phyloP scores from a whole-genome alignment of 495 filamentous ascomycete species.

The Astrothelium macrocarpum region DNA sequence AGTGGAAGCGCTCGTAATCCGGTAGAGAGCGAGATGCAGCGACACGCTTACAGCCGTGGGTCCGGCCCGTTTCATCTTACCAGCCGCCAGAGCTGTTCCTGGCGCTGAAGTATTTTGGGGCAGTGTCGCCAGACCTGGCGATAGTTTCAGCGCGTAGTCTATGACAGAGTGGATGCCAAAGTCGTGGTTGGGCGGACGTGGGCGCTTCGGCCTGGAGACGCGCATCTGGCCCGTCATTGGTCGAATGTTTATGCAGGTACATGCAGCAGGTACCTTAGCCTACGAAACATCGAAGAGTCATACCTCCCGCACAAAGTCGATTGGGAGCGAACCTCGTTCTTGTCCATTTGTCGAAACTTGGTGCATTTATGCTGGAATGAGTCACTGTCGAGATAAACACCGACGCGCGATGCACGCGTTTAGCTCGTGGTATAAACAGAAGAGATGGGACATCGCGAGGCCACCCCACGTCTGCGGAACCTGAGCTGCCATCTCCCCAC shows the following conservation, averaged over 20 bases:
- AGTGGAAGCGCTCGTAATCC: neutral
- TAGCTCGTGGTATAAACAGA: neutral
- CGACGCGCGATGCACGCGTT: constrained; percentile 1
- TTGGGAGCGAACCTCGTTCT: neutral
- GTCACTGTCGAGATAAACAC: neutral
- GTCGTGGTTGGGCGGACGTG: neutral
- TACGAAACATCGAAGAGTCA: neutral
- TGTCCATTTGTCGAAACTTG: neutral
- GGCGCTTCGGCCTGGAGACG: neutral
- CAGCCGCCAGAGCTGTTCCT: neutral
- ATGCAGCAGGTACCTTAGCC: constrained; percentile 3
- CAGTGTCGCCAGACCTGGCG: neutral
- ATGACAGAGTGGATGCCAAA: neutral
- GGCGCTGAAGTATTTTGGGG: constrained; percentile 7
- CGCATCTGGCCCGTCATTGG: neutral
- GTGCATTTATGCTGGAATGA: neutral
- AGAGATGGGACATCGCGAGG: neutral
- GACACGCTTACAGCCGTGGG: neutral
- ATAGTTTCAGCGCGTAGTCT: constrained; percentile 6
- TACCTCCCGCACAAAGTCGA: constrained; percentile 1
- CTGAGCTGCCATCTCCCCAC: neutral
- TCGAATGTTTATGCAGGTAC: neutral
- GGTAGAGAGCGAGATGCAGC: neutral
- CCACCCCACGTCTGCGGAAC: neutral
- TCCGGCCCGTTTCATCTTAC: neutral